phyloP scores from a whole-genome alignment of 2,329 filamentous ascomycete species.

The Venturia effusa region DNA sequence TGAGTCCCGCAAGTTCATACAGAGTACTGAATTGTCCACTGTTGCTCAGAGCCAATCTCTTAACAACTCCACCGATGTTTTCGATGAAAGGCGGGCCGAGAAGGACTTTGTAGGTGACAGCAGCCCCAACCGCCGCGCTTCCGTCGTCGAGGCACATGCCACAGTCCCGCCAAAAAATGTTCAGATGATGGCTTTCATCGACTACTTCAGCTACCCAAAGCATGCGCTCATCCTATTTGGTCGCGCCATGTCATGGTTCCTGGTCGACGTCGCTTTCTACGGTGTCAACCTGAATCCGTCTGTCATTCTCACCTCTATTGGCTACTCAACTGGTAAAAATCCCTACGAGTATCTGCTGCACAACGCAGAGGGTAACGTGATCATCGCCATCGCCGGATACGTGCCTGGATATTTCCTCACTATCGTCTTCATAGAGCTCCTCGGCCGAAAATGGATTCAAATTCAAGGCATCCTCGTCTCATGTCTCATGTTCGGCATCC shows the following conservation, averaged over 20 bases:
- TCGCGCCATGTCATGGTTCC: constrained; percentile 21
- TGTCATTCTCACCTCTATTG: constrained; percentile 23
- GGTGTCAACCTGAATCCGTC: constrained; percentile 27
- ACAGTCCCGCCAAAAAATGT: constrained; percentile 17
- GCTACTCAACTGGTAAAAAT: constrained; percentile 21
- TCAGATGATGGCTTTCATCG: constrained; percentile 16
- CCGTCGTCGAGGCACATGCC: constrained; percentile 13
- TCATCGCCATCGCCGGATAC: constrained; percentile 21
- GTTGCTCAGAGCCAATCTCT: constrained; percentile 12
- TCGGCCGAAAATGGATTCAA: constrained; percentile 18
- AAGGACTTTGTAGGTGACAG: background rate
- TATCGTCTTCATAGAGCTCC: constrained; percentile 18
- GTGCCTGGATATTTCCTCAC: constrained; percentile 21
- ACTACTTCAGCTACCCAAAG: constrained; percentile 20
- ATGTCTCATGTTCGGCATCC: constrained; percentile 20
- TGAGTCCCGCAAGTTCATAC: constrained; percentile 16
- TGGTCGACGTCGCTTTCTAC: constrained; percentile 25
- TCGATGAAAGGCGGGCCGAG: background rate
- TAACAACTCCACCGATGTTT: background rate
- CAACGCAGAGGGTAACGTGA: constrained; percentile 26
- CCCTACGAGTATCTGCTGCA: constrained; percentile 24
- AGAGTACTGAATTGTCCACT: constrained; percentile 17
- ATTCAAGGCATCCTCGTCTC: constrained; percentile 16
- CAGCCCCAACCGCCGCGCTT: constrained; percentile 6
- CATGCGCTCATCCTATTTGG: constrained; percentile 11